Base-by-base conservation (phyloP, 305 asterid species). In the Fraxinus velutina region DNA sequence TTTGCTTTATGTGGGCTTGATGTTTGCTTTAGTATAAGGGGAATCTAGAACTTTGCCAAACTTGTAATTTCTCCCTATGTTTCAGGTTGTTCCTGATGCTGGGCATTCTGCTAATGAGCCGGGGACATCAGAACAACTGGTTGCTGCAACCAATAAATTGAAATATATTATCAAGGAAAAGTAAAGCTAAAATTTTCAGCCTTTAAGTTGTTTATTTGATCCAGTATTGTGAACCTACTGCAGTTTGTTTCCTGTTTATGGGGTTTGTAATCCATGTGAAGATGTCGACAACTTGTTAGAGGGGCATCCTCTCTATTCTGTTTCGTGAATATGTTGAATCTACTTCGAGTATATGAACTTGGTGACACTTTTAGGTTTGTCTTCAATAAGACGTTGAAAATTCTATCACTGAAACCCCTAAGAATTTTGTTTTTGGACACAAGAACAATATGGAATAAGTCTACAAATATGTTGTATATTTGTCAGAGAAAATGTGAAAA, bases 81-180 rank as follows among this genome's bases (percentile, higher is more conserved):
- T 66, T 66, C 77, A 95, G 98, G 88, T 93, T 73, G 94, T 93
- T 83, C 87, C 92, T 8, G 92, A 92, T 87, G 98, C 98, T 13
- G 98, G 99, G 30, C 99, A 95, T 86, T 95, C 99, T 37, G 98
- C 97, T 39, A 91, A 93, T 19, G 99, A 95, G 84, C 92, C 89
- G 15, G 97, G 97, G 84, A 92, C 79, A 84, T 87, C 98, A 1
- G 89, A 82, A 57, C 94, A 95, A 88, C 97, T 95, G 71, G 98
- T 95, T 68, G 96, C 94, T 44, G 97, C 92, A 70, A 93, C 92
- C 77, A 95, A 95, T 86, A 93, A 92, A 88, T 60, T 93, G 90
- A 95, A 92, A 84, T 76, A 21, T 75, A 76, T 83, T 71, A 82
- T 85, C 84, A 78, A 87, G 78, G 90, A 29, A 80, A 73, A 32